Evolutionary conservation across 805 yeast species (phyloP), one percentile per base, ranked within the genome.

Genomic region (Candida corydali): DNA sequence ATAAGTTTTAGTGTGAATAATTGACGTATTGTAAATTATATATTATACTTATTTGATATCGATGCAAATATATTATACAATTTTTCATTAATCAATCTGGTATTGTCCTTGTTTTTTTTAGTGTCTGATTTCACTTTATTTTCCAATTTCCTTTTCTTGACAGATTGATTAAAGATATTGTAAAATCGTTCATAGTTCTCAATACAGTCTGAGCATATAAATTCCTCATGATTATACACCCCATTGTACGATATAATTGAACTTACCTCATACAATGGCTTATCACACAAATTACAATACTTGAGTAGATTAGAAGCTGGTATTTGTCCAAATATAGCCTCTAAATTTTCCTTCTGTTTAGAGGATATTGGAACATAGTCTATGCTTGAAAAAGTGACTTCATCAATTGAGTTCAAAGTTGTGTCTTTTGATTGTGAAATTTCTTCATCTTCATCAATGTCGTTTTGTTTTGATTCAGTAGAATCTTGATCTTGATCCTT

Each of bases 281-380:
- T 73, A 26, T 80, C 86, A 54, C 91, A 82, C 9, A 82, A 61
- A n/a, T 80, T 76, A 51, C 91, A 82, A 48, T 74, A 59, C 42
- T 69, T 69, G 25, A 74, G 52, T 23, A 56, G 39, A 42, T 61
- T 62, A 27, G 58, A 45, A 9, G 69, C 70, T 0, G 69, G 70
- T 24, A 63, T 53, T 33, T 55, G 54, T 14, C 69, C 68, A 47
- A 60, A 60, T 24, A 65, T 60, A 27, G 56, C 61, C 41, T 65
- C 67, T 20, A 62, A 45, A 39, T 57, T 55, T 37, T 59, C 62
- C 10, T 16, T 34, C 34, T 25, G 11, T 23, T 17, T 6, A 17
- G 36, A 18, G 4, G 20, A 24, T 4, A 25, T 6, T n/a, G 30
- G 22, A 9, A 10, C 10, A 30, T 30, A 19, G n/a, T 30, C 34